Base-by-base conservation (phyloP, 2,329 filamentous ascomycete species). In the Cercospora sp. region DNA sequence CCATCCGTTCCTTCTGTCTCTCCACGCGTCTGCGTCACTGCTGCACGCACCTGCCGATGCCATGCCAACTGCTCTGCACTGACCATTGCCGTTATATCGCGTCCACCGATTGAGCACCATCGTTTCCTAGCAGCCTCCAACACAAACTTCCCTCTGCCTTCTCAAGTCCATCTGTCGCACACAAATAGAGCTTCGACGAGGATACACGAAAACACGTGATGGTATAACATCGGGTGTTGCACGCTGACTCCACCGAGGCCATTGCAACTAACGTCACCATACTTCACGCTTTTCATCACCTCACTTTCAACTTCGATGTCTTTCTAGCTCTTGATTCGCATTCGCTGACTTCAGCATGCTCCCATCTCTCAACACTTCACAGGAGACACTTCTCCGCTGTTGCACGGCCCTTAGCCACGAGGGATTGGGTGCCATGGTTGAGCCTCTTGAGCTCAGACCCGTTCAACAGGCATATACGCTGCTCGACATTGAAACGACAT, bases 1-100 rank as follows among this genome's bases (percentile, higher is more conserved):
- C 36, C 36, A 42, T 42, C 36, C 36, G 36, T 42, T 42, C 36
- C 36, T 42, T 42, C 36, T 42, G 36, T n/a, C 45, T 65, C 18
- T 45, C 36, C 31, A 30, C 60, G 59, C 59, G 39, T 45, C 59
- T 53, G 48, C 48, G 48, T 53, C 48, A 53, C 26, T 53, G 48
- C 48, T 53, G 48, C 48, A 42, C 36, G 36, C 36, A 42, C 36
- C 36, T 42, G 36, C 36, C 36, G 36, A 42, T n/a, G 36, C 36
- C 36, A 42, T 42, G 36, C 36, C 36, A 42, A 42, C 36, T 42
- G 36, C 36, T n/a, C 36, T 42, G 36, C 36, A 42, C 36, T 42
- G 36, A 42, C 36, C 36, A 42, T 42, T 16, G 36, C 36, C 36
- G 16, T 42, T 42, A n/a, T 7, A 42, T 16, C 2, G 36, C 36